Base-by-base conservation (phyloP, 257 asterid genomes). In the Echites panduratus region DNA sequence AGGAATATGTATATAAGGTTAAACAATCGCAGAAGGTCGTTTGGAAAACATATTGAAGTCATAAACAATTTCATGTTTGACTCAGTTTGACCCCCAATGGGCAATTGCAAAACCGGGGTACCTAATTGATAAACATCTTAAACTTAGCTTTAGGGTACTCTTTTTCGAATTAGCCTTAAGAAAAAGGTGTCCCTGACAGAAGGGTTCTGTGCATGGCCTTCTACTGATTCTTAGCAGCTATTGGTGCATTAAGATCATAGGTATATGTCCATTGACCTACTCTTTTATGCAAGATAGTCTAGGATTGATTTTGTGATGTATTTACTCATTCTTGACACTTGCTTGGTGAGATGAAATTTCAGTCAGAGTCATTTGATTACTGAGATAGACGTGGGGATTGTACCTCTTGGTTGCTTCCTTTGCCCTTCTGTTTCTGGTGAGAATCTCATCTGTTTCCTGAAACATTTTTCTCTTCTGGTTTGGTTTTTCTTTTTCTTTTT, bases 371-470 rank as follows among this genome's bases (percentile, higher is more conserved):
- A 40, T 63, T 73, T 73, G 64, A 64, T 48, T 32, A 73, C 65
- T 73, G 77, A 73, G 77, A 49, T 73, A 63, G 71, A 65, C 65
- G 63, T 47, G 47, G 77, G 71, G 65, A 73, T 35, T 49, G 65
- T 73, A 63, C 77, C 77, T 49, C 65, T 73, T 64, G 71, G 71
- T 73, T 63, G 63, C 77, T 72, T 27, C 64, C 48, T 73, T 73
- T 44, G 68, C 54, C 70, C 63, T 73, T 73, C 64, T 73, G 16
- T 73, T 73, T 73, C 77, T 73, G 77, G 71, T 73, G 77, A 73
- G 77, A 62, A 63, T 63, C 76, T 73, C 11, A 73, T 73, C 77
- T 73, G 77, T 49, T 64, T 8, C 32, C 32, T 40, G 58, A 4
- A 59, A 19, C 24, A 35, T 59, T 26, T 59, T 24, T 26, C 41